Evolutionary conservation across 2,329 filamentous ascomycete species (phyloP).

Genomic region (Blastomyces gilchristii): DNA sequence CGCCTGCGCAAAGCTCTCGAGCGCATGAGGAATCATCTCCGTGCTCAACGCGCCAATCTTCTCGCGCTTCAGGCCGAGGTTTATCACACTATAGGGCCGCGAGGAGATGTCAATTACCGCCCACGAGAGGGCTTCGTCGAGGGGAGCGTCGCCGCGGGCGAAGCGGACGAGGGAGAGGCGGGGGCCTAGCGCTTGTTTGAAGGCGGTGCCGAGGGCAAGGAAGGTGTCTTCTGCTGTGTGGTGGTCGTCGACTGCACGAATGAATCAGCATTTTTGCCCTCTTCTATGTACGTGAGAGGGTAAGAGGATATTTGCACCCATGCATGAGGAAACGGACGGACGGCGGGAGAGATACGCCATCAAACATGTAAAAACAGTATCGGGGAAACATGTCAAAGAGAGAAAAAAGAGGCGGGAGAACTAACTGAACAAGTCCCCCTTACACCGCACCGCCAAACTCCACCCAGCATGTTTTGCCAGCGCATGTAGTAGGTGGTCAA

Average conservation of each 20-base stretch:
- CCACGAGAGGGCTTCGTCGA: slow-evolving; percentile 88
- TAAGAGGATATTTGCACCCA: not conserved
- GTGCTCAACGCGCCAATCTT: slow-evolving; percentile 86
- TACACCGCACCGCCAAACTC: slow-evolving; percentile 73
- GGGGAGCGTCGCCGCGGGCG: slow-evolving; percentile 80
- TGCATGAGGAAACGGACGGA: not conserved
- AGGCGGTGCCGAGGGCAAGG: slow-evolving; percentile 78
- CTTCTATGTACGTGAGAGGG: not conserved
- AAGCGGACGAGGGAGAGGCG: slow-evolving; percentile 79
- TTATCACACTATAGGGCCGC: slow-evolving; percentile 72
- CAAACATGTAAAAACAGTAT: not conserved
- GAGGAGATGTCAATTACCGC: slow-evolving; percentile 93
- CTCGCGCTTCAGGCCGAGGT: slow-evolving; percentile 77
- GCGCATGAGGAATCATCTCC: slow-evolving; percentile 95
- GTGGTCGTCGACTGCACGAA: slow-evolving; percentile 78
- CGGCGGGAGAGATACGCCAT: not conserved
- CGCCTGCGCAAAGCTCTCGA: slow-evolving; percentile 87
- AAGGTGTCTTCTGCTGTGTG: slow-evolving; percentile 95
- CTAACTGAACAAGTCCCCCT: slow-evolving; percentile 83
- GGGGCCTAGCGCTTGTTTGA: slow-evolving; percentile 66
- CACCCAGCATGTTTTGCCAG: slow-evolving; percentile 92
- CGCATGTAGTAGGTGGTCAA: slow-evolving; percentile 98
- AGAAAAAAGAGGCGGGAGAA: slow-evolving; percentile 16
- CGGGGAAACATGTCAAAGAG: not conserved
- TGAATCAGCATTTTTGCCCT: not conserved